A percentile compares a stretch with the other conserved stretches of the same genome.
Conservation (phyloP, 1,284 basidiomycete genomes). For the Rhodotorula sp. region DNA sequence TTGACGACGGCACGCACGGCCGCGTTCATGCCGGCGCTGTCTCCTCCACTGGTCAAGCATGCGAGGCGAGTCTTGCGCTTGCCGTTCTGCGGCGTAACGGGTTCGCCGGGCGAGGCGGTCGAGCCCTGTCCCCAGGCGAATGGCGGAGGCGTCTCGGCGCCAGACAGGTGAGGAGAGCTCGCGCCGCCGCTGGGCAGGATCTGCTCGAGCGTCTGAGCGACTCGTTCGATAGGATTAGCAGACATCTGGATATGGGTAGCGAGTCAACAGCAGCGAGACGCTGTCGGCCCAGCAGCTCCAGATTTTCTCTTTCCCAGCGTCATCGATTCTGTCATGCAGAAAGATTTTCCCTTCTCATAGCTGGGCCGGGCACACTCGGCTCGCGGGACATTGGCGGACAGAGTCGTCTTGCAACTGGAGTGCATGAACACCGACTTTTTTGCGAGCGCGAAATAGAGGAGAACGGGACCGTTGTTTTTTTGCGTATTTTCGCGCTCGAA, state of each 20-base stretch:
- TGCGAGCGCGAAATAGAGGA: too few relatives aligned
- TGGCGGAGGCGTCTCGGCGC: slow-evolving; percentile 15
- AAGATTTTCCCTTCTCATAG: background rate
- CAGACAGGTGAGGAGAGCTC: slow-evolving; percentile 10
- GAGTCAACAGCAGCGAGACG: background rate
- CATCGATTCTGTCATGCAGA: background rate
- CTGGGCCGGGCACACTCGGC: background rate
- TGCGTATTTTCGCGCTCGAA: too few relatives aligned
- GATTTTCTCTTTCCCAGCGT: background rate
- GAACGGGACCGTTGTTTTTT: too few relatives aligned
- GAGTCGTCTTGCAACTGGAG: too few relatives aligned
- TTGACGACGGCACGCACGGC: slow-evolving; percentile 88
- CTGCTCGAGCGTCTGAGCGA: slow-evolving; percentile 22
- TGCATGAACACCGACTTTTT: too few relatives aligned
- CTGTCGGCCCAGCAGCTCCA: background rate
- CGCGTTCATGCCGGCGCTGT: slow-evolving; percentile 86
- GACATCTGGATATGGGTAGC: background rate
- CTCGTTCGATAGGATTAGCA: slow-evolving; percentile 22
- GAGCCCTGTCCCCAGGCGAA: slow-evolving; percentile 2
- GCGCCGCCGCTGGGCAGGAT: slow-evolving; percentile 18
- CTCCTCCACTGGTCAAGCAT: slow-evolving; percentile 92
- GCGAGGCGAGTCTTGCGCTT: slow-evolving; percentile 70
- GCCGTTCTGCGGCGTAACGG: background rate
- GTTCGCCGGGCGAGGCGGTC: background rate
- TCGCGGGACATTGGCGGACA: background rate